Evolutionary conservation across 805 yeast species (phyloP), one percentile per base, ranked within the genome.

Genomic region (Debaryomyces tyrocola): DNA sequence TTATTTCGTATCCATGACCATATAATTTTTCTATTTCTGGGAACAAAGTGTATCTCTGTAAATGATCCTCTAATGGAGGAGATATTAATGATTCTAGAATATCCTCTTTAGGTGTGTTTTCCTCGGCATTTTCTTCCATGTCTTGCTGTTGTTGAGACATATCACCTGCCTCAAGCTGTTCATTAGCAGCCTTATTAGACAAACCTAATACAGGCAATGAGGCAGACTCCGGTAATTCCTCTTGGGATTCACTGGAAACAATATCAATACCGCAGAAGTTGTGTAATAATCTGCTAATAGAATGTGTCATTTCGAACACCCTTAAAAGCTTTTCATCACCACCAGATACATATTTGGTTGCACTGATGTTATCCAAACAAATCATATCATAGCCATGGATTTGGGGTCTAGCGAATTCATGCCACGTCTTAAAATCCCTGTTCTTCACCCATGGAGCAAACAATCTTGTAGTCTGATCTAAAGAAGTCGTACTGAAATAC

Each of bases 351-450:
- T 88, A 92, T 52, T 78, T 71, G 0, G 86, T 74, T 41, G 74
- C 66, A 14, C 79, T 66, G 11, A 94, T 64, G 10, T 85, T 74
- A 33, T 83, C 80, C 6, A 87, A 73, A 54, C 96, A 83, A 33
- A 88, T 77, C 97, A 94, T 90, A 60, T 94, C 98, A 62, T 90
- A 94, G 7, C 99, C 99, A 64, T 94, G 99, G 52, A 94, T 94
- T 65, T 94, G 99, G 0, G 99, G 98, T 55, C 99, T 79, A 1
- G 97, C 89, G 64, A 94, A 85, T 64, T 94, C 99, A 60, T 85
- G 85, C 96, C 97, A 90, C 1, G 84, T 73, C 6, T 53, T 48
- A 1, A 38, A 41, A 0, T 53, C 46, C 40, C 74, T 64, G 6
- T 54, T 49, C 10, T 56, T 46, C 2, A 48, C 50, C 88, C 90